Conservation (phyloP, 257 asterid species). For the Eustoma russellianum region DNA sequence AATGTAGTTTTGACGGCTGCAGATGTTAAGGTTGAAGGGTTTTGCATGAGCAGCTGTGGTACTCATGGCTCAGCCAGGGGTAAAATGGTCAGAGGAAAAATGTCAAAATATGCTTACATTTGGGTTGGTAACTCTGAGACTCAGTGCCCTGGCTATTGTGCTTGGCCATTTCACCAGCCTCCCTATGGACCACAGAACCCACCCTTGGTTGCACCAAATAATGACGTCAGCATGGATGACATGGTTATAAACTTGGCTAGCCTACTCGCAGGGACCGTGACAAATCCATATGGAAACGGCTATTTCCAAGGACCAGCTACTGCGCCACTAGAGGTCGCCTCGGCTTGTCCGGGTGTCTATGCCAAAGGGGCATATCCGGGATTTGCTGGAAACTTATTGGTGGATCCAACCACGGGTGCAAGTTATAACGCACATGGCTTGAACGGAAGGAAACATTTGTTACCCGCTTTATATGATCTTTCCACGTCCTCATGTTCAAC, state of each 20-base stretch:
- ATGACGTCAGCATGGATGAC: conserved; percentile 44
- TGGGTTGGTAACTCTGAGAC: conserved; percentile 54
- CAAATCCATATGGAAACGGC: conserved; percentile 52
- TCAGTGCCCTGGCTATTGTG: conserved; percentile 48
- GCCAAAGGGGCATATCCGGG: conserved; percentile 59
- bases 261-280: conserved; percentile 43
- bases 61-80: conserved; percentile 38
- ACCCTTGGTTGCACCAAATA: conserved; percentile 42
- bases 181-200: conserved; percentile 47
- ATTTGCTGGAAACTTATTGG: conserved; percentile 42
- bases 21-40: conserved; percentile 38
- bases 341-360: conserved; percentile 52
- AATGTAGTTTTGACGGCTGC: conserved; percentile 42
- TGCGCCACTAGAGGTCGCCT: conserved; percentile 52
- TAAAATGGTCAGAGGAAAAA: conserved; percentile 18
- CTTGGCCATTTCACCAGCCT: conserved; percentile 64
- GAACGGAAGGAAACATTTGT: conserved; percentile 34
- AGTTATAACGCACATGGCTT: conserved; percentile 53
- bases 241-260: conserved; percentile 34
- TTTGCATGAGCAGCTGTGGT: conserved; percentile 51
- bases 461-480: conserved; percentile 47
- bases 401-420: conserved; percentile 44
- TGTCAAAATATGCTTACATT: conserved; percentile 38
- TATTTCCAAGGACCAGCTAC: conserved; percentile 41
- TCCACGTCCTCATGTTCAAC: conserved; percentile 35